Evolutionary conservation across 2,329 filamentous ascomycete genomes (phyloP).

Genomic region (Aspergillus floridensis): DNA sequence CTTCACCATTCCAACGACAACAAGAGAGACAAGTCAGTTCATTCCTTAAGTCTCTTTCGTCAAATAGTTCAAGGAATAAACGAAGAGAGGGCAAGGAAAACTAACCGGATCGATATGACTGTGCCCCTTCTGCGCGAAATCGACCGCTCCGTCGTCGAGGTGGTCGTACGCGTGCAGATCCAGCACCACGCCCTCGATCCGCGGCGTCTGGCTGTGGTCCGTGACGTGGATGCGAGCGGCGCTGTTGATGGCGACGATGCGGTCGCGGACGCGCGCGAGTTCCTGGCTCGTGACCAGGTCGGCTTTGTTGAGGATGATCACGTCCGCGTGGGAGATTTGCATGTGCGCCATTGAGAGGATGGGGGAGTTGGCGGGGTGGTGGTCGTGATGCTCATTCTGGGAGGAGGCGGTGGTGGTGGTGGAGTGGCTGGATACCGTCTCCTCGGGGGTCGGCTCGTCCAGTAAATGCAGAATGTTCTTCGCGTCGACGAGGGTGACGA

Average conservation of each 20-base stretch:
- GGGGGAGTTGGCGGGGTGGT: conserved; percentile 52
- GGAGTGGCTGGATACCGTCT: conserved; percentile 41
- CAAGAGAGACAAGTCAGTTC: too few relatives aligned
- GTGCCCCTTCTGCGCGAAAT: conserved; percentile 73
- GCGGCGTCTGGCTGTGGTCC: conserved; percentile 72
- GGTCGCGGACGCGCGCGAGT: conserved; percentile 64
- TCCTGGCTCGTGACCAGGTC: conserved; percentile 74
- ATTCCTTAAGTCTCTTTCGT: too few relatives aligned
- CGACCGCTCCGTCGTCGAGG: conserved; percentile 62
- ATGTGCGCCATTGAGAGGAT: conserved; percentile 89
- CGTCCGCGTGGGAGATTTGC: conserved; percentile 95
- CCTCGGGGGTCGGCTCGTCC: conserved; percentile 59
- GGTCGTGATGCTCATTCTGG: too few relatives aligned
- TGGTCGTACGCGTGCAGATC: conserved; percentile 92
- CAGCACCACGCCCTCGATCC: conserved; percentile 79
- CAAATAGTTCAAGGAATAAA: neutral
- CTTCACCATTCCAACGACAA: conserved; percentile 40
- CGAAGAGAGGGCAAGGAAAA: conserved; percentile 13
- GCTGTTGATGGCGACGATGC: conserved; percentile 83
- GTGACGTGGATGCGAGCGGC: conserved; percentile 82
- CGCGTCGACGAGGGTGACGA: conserved; percentile 92
- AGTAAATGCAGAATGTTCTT: conserved; percentile 84
- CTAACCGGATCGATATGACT: conserved; percentile 84
- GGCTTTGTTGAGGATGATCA: conserved; percentile 89
- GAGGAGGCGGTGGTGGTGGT: conserved; percentile 49